A percentile compares a stretch with the other conserved stretches of the same genome.
These are phyloP conservation scores for Rhododendron simsii DNA, from an alignment of 148 eudicot genomes.

Conservation along the genomic window DNA sequence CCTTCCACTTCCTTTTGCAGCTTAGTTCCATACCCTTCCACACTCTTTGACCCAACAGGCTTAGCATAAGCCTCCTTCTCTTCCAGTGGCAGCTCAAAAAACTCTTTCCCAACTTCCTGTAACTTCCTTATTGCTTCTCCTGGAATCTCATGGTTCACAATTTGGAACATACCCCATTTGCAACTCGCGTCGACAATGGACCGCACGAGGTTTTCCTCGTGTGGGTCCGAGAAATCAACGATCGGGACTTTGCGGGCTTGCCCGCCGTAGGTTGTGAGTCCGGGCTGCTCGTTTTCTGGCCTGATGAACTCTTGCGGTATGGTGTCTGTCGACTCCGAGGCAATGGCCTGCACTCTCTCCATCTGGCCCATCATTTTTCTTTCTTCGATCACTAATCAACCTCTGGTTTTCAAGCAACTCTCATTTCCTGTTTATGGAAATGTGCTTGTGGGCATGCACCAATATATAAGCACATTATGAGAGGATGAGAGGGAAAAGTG, in stretches of 20 bases:
- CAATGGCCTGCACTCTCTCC: conserved; percentile 48
- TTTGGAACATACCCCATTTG: conserved; percentile 54
- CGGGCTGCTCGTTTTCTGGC: conserved; percentile 43
- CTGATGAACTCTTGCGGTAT: conserved; percentile 46
- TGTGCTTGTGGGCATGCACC: neutral
- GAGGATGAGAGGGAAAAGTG: neutral
- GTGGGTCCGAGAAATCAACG: conserved; percentile 25
- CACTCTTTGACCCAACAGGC: conserved; percentile 29
- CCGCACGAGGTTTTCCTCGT: conserved; percentile 20
- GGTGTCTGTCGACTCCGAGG: conserved; percentile 21
- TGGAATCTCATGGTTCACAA: conserved; percentile 50
- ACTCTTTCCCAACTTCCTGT: conserved; percentile 40
- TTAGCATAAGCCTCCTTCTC: conserved; percentile 55
- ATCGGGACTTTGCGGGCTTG: conserved; percentile 32
- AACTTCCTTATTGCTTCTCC: conserved; percentile 22
- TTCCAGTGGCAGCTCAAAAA: conserved; percentile 42
- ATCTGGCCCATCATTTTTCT: conserved; percentile 3
- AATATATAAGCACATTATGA: neutral
- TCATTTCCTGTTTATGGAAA: neutral
- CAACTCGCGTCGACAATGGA: conserved; percentile 28
- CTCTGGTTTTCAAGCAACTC: neutral
- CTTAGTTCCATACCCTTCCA: conserved; percentile 66
- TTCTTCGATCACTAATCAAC: neutral
- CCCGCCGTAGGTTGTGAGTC: conserved; percentile 32
- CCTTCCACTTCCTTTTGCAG: conserved; percentile 51